Conservation (phyloP, 129 eudicot genomes). For the Flaveria linearis region DNA sequence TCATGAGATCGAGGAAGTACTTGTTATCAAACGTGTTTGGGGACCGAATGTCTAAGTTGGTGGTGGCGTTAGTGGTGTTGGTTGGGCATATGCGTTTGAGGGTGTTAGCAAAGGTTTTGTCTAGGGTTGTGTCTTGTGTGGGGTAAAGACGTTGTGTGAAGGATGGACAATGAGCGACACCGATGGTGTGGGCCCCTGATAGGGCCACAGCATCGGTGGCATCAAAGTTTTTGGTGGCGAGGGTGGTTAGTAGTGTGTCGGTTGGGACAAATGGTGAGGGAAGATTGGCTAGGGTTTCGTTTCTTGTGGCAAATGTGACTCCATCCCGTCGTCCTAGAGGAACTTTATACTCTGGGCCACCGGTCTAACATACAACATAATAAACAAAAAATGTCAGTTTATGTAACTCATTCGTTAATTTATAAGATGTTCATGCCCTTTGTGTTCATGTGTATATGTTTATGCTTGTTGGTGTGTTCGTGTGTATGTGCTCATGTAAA, state of each 20-base stretch:
- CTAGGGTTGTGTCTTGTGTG: slow-evolving; percentile 54
- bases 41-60: slow-evolving; percentile 49
- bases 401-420: neutral
- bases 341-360: slow-evolving; percentile 55
- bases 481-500: neutral
- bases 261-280: slow-evolving; percentile 50
- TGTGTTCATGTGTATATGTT: no score
- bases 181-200: slow-evolving; percentile 77
- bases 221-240: slow-evolving; percentile 40
- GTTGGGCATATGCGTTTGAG: slow-evolving; percentile 44
- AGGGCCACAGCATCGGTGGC: slow-evolving; percentile 60
- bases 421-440: neutral
- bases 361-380: slow-evolving; percentile 36
- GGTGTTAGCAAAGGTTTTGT: slow-evolving; percentile 50
- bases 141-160: slow-evolving; percentile 58
- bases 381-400: neutral
- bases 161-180: slow-evolving; percentile 52
- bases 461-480: neutral
- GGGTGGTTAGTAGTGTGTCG: slow-evolving; percentile 33
- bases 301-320: slow-evolving; percentile 50
- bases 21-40: slow-evolving; percentile 70
- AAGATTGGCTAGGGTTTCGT: slow-evolving; percentile 53
- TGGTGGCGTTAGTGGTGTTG: slow-evolving; percentile 38
- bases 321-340: slow-evolving; percentile 64
- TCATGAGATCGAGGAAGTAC: slow-evolving; percentile 66